Evolutionary conservation across 768 basidiomycete species (phyloP).

Genomic region (Galerina sulciceps): DNA sequence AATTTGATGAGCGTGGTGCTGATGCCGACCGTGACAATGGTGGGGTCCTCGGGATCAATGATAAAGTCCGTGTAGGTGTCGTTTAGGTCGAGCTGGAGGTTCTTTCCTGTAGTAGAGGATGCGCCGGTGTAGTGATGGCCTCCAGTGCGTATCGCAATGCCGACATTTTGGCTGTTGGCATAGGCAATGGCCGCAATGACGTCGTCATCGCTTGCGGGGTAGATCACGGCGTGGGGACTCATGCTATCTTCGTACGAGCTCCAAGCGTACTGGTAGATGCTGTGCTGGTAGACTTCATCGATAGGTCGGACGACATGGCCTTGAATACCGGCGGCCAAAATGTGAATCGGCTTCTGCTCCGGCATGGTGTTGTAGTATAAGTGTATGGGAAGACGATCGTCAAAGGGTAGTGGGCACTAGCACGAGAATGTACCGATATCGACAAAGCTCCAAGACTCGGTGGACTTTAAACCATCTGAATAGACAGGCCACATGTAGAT

Average conservation of each 20-base stretch:
- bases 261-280: not conserved
- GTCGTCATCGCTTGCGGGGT: not conserved
- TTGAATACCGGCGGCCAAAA: not conserved
- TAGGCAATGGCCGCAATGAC: not conserved
- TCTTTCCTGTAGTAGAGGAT: not conserved
- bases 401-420: not conserved
- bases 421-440: not conserved
- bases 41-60: not conserved
- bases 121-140: not conserved
- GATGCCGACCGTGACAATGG: not conserved
- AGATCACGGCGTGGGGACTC: not conserved
- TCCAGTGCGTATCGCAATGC: not conserved
- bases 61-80: not conserved
- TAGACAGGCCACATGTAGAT: no score
- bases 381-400: not conserved
- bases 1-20: not conserved
- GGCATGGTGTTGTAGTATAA: not conserved
- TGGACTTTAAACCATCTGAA: not conserved
- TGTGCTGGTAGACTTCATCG: not conserved
- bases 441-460: not conserved
- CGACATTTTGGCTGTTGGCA: not conserved
- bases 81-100: not conserved
- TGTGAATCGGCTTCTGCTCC: not conserved
- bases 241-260: not conserved
- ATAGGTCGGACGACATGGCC: not conserved